Conservation (phyloP, 805 yeast genomes). For the Komagataella phaffii region DNA sequence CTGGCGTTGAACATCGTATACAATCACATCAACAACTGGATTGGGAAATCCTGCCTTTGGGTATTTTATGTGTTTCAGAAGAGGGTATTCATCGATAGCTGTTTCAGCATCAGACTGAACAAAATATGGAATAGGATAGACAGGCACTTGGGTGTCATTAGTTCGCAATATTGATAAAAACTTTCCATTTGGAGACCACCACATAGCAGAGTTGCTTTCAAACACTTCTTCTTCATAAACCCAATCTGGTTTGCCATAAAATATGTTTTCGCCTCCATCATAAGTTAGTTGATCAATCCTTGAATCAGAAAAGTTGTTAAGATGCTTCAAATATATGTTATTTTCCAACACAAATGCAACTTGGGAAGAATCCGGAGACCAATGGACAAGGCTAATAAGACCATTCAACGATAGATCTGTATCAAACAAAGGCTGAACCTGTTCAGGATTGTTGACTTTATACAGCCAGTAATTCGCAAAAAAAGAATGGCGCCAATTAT, state of each 20-base stretch:
- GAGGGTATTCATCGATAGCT: constrained; percentile 34
- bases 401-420: constrained; percentile 14
- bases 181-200: constrained; percentile 82
- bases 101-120: constrained; percentile 34
- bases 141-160: constrained; percentile 65
- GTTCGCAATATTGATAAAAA: constrained; percentile 50
- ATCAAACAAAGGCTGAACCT: constrained; percentile 11
- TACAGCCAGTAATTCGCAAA: constrained; percentile 39
- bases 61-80: constrained; percentile 48
- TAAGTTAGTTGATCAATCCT: constrained; percentile 36
- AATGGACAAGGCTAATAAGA: constrained; percentile 34
- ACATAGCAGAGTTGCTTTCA: constrained; percentile 52
- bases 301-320: constrained; percentile 8
- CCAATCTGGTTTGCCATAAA: constrained; percentile 91
- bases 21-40: constrained; percentile 46
- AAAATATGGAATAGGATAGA: constrained; percentile 63
- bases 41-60: constrained; percentile 78
- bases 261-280: constrained; percentile 60
- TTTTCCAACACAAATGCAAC: constrained; percentile 59
- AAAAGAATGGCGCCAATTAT: constrained; percentile 57
- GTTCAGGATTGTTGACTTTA: constrained; percentile 1
- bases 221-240: constrained; percentile 87
- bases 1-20: constrained; percentile 23
- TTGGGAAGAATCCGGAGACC: constrained; percentile 62
- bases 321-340: constrained; percentile 48